Evolutionary conservation across 2,329 filamentous ascomycete genomes (phyloP), one percentile per base, ranked within the genome.

Genomic region (Pseudopyrenochaeta lycopersici): DNA sequence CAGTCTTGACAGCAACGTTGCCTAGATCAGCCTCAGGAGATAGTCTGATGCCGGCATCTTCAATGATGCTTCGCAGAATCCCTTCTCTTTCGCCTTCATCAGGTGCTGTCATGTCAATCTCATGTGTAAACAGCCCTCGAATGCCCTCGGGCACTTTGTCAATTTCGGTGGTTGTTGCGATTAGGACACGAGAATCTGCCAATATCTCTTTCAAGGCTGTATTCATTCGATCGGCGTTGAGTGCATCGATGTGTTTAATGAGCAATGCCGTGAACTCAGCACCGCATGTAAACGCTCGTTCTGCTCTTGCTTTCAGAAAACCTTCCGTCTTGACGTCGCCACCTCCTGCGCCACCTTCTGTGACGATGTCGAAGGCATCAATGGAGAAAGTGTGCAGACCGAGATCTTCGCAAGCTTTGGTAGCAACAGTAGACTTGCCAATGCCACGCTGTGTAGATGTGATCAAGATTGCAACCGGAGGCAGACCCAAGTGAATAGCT

Each of bases 251-350:
- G 67, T 99, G 95, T 54, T 88, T 88, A 63, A 99, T 84, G n/a
- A 98, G 81, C 44, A 99, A 78, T 4, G 90, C 88, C 41, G 93
- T 97, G 68, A 86, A 90, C 63, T 92, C 88, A 0, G 92, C 77
- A 0, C 95, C 95, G 70, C 95, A 98, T 62, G 89, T 90, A 73
- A 97, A 88, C 7, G 92, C 95, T 53, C 95, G 85, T 56, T 97
- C 95, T 1, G 92, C 91, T 45, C 95, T 86, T 3, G 91, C 91
- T 70, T 95, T 90, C 14, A 99, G 80, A 62, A 96, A 90, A 1
- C 91, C 93, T 70, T 97, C 94, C 0, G 93, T 97, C 77, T 98
- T 97, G 23, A 96, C 90, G 70, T 99, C 95, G 49, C 90, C 89
- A 46, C 92, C 92, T 47, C 92, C 92, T 1, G 89, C 90, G 39